Evolutionary conservation across 768 basidiomycete genomes (phyloP).

Genomic region (Rhodotorula toruloides): DNA sequence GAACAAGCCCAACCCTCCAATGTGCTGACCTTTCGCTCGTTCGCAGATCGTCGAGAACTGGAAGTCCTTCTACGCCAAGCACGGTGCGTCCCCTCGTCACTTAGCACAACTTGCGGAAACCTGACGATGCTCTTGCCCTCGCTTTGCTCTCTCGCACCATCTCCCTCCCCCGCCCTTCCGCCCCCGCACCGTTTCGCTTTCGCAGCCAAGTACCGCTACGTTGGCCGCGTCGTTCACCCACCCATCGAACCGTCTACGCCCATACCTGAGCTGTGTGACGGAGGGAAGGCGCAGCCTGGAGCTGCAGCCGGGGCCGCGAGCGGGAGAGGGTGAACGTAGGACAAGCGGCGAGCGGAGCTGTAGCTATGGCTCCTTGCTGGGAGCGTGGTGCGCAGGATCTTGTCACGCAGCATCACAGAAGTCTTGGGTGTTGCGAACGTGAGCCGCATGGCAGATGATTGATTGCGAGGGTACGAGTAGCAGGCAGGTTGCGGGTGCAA

Average conservation of each 20-base stretch:
- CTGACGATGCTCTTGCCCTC: slow-evolving; percentile 2
- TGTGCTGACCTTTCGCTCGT: no score
- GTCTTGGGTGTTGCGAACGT: no score
- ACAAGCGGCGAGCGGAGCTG: no score
- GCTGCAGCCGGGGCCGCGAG: no score
- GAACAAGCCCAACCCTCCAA: background rate
- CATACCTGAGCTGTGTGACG: slow-evolving; percentile 67
- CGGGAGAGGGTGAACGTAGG: no score
- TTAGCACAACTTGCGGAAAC: no score
- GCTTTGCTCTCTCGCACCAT: background rate
- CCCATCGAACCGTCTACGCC: slow-evolving; percentile 71
- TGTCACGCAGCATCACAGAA: no score
- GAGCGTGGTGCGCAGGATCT: no score
- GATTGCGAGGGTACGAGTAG: no score
- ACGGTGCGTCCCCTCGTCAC: slow-evolving; percentile 73
- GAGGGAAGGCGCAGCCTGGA: slow-evolving; percentile 54
- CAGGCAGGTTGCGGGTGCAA: no score
- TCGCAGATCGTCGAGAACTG: slow-evolving; percentile 73
- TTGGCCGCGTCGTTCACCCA: slow-evolving; percentile 53
- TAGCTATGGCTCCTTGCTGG: no score
- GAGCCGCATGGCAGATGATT: no score
- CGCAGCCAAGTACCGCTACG: slow-evolving; percentile 22
- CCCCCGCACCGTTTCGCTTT: background rate
- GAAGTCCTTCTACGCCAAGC: slow-evolving; percentile 80
- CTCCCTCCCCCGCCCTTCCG: background rate